phyloP scores from a whole-genome alignment of 2,329 filamentous ascomycete genomes.

The Nemania sp. region DNA sequence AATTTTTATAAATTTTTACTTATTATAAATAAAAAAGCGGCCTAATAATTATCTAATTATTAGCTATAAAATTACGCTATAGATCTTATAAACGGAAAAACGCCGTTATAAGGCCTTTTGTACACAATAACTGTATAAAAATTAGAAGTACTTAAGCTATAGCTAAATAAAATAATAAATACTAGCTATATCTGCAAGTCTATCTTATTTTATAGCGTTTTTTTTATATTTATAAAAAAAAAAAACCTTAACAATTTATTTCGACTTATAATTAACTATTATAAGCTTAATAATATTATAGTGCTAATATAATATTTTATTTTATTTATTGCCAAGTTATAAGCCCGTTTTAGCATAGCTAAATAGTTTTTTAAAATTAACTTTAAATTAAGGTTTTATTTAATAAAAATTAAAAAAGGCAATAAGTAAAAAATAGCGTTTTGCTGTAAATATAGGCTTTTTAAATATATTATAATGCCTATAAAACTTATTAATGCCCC shows the following conservation, averaged over 20 bases:
- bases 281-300: too few species aligned
- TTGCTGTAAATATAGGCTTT: background rate
- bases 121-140: background rate
- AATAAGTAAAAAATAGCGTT: background rate
- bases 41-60: background rate
- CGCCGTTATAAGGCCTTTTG: too few species aligned
- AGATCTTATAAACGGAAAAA: background rate
- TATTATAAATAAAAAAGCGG: background rate
- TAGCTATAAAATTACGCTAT: background rate
- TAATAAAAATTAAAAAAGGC: too few species aligned
- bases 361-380: too few species aligned
- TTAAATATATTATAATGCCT: background rate
- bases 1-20: background rate
- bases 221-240: too few species aligned
- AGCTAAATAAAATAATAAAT: background rate
- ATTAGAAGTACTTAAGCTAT: background rate
- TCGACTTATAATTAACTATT: too few species aligned
- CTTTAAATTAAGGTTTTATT: too few species aligned
- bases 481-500: background rate
- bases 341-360: too few species aligned
- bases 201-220: too few species aligned
- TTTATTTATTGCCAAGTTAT: too few species aligned
- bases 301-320: too few species aligned
- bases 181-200: background rate
- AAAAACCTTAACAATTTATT: background rate